Percentiles rank a stretch among this genome's conserved stretches.
Evolutionary conservation across 768 basidiomycete genomes (phyloP).

Genomic region (Auricularia cornea): DNA sequence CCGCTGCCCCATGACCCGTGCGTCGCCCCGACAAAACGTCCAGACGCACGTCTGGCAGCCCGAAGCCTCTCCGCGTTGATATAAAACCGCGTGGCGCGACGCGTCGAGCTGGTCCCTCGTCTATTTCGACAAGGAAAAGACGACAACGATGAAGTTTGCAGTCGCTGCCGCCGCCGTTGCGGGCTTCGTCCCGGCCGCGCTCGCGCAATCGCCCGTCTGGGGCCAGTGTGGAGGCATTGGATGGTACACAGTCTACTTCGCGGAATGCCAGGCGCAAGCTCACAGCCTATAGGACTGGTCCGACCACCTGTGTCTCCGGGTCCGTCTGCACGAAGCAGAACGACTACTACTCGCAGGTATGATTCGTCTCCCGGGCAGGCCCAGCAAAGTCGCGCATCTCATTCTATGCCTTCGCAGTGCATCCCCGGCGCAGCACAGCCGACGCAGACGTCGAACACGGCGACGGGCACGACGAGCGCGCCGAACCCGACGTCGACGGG

Average conservation of each 20-base stretch:
- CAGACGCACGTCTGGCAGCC: too few species aligned
- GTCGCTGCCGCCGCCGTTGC: background rate
- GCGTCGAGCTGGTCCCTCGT: too few species aligned
- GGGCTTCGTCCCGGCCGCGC: background rate
- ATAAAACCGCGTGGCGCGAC: too few species aligned
- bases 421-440: conserved; percentile 17
- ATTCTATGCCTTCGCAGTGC: background rate
- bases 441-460: conserved; percentile 15
- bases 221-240: background rate
- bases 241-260: too few species aligned
- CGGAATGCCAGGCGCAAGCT: too few species aligned
- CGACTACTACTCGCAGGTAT: too few species aligned
- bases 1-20: too few species aligned
- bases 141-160: background rate
- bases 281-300: background rate
- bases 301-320: background rate
- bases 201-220: background rate
- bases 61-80: too few species aligned
- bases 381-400: too few species aligned
- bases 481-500: conserved; percentile 13
- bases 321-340: background rate
- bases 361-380: too few species aligned
- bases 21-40: too few species aligned
- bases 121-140: too few species aligned
- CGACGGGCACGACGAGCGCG: conserved; percentile 21